Evolutionary conservation across 2,329 filamentous ascomycete species (phyloP).

Genomic region (Pseudogymnoascus pannorum): DNA sequence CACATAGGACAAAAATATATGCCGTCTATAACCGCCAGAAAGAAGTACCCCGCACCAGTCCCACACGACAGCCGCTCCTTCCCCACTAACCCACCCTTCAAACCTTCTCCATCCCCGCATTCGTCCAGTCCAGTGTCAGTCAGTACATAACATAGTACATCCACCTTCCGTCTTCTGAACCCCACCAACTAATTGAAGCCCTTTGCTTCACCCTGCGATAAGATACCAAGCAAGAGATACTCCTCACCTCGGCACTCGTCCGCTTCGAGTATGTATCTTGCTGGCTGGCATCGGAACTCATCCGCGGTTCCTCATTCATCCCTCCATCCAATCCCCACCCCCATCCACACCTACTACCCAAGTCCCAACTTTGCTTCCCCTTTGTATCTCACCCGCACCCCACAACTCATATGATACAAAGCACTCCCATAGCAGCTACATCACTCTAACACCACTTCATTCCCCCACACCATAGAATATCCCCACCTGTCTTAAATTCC

Average conservation of each 20-base stretch:
- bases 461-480: neutral
- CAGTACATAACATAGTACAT: too few species aligned
- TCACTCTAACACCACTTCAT: neutral
- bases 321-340: neutral
- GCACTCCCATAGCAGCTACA: neutral
- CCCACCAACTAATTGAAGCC: neutral
- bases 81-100: neutral
- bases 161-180: conserved; percentile 4
- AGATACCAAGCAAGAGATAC: neutral
- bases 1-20: neutral
- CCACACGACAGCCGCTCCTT: too few species aligned
- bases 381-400: neutral
- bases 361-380: neutral
- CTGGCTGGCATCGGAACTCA: neutral
- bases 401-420: neutral
- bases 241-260: neutral
- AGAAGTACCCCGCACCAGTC: neutral
- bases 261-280: neutral
- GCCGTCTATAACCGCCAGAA: neutral
- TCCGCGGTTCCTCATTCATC: neutral
- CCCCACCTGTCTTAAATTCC: neutral
- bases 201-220: neutral
- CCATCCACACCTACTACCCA: neutral
- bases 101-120: conserved; percentile 1
- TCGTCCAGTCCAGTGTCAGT: neutral